Evolutionary conservation across 768 basidiomycete genomes (phyloP), one percentile per base, ranked within the genome.

Genomic region (Lactarius hatsudake): DNA sequence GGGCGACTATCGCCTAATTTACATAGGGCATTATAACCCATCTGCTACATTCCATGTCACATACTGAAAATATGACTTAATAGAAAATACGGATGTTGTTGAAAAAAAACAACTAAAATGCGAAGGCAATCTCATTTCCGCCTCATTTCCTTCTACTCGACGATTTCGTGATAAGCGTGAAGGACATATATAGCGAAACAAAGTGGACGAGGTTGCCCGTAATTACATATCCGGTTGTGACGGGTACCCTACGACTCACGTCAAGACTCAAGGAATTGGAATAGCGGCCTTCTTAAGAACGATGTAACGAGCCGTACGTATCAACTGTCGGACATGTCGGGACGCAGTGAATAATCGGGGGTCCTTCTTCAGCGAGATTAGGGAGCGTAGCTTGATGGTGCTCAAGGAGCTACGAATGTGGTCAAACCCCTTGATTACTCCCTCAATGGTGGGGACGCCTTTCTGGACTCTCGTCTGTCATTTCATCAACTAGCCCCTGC

Each of bases 381-480:
- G 23, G 48, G 51, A 55, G 62, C 58, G 58, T 28, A 67, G 20
- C 62, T 67, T 67, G 51, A 60, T 45, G 3, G 18, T 1, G 32
- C 58, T 64, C 30, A 67, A 55, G 3, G 66, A 67, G 5, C 17
- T 4, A 6, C 58, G 62, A 36, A 64, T 67, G 51, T 12, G 15
- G 10, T 15, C 53, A n/a, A 67, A 67, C 2, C 17, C 38, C n/a
- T 55, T 28, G 9, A 67, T 6, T 17, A 67, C 66, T 7, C 55
- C 58, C 38, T 67, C 66, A 26, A 67, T 67, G 17, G 42, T 76
- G 0, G 79, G n/a, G 80, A 12, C 80, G 76, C 60, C 74, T 73
- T 17, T 69, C 60, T 0, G 78, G 77, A 58, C 79, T 74, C 0
- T 72, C 67, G 64, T 79, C 73, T 2, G 75, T 72, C 80, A 81